Evolutionary conservation across 495 filamentous ascomycete genomes (phyloP).

Genomic region (Aspergillus ellipticus): DNA sequence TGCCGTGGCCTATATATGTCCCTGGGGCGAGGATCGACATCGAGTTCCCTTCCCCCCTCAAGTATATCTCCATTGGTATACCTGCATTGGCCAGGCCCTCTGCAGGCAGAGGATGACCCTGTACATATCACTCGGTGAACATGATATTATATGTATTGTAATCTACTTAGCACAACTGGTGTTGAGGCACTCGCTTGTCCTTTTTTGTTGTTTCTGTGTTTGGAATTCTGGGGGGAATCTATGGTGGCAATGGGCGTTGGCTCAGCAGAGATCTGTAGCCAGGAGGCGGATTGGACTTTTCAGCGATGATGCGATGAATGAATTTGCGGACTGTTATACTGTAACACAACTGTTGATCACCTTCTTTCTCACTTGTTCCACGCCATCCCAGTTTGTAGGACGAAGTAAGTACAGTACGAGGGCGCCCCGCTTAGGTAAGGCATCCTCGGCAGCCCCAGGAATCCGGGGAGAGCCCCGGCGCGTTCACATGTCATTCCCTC

Average conservation of each 20-base stretch:
- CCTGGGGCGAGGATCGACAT: background rate
- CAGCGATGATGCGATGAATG: background rate
- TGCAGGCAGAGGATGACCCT: background rate
- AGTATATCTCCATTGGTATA: background rate
- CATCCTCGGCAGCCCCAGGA: slow-evolving; percentile 8
- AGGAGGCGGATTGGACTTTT: background rate
- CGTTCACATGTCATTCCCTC: slow-evolving; percentile 15
- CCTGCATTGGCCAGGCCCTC: background rate
- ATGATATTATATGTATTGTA: background rate
- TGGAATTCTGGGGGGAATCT: too few species aligned
- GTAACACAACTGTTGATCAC: background rate
- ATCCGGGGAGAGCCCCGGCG: background rate
- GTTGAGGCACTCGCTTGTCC: background rate
- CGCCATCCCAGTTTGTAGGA: too few species aligned
- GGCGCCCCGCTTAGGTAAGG: background rate
- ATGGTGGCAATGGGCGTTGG: background rate
- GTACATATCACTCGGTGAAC: background rate
- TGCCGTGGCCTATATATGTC: background rate
- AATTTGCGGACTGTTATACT: too few species aligned
- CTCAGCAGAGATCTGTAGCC: background rate
- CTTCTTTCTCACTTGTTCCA: too few species aligned
- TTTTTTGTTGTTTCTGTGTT: background rate
- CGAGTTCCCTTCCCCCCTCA: background rate
- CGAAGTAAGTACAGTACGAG: background rate
- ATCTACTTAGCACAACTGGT: background rate